Evolutionary conservation across 441 rosid genomes (phyloP).

Genomic region (Gossypium davidsonii): DNA sequence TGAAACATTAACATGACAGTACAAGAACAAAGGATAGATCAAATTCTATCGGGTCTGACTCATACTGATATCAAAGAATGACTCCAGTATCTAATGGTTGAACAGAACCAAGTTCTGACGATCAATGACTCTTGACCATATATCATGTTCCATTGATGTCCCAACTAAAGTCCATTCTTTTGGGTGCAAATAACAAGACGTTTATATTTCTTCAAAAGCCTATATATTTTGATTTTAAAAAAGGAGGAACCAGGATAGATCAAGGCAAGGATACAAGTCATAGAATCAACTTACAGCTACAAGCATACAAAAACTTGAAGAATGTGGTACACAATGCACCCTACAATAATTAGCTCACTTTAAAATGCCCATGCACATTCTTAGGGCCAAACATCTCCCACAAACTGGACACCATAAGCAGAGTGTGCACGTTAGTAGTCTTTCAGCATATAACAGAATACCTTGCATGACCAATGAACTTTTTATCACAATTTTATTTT

Average conservation of each 20-base stretch:
- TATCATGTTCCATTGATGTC: not conserved
- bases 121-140: not conserved
- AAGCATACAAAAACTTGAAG: not conserved
- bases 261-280: not conserved
- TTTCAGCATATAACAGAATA: not conserved
- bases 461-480: not conserved
- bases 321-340: not conserved
- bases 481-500: not conserved
- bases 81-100: not conserved
- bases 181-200: not conserved
- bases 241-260: not conserved
- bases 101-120: not conserved
- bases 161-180: not conserved
- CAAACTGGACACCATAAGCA: not conserved
- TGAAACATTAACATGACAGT: not conserved
- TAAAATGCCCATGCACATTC: not conserved
- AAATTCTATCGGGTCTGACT: not conserved
- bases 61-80: not conserved
- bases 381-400: not conserved
- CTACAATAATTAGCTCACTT: constrained; percentile 4
- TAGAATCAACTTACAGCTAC: not conserved
- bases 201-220: not conserved
- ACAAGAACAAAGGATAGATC: not conserved
- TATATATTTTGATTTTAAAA: not conserved
- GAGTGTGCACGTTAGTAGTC: not conserved